A percentile compares a stretch with the other conserved stretches of the same genome.
These are phyloP conservation scores for Acer campestre DNA, from an alignment of 345 rosid genomes.

Conservation along the genomic window DNA sequence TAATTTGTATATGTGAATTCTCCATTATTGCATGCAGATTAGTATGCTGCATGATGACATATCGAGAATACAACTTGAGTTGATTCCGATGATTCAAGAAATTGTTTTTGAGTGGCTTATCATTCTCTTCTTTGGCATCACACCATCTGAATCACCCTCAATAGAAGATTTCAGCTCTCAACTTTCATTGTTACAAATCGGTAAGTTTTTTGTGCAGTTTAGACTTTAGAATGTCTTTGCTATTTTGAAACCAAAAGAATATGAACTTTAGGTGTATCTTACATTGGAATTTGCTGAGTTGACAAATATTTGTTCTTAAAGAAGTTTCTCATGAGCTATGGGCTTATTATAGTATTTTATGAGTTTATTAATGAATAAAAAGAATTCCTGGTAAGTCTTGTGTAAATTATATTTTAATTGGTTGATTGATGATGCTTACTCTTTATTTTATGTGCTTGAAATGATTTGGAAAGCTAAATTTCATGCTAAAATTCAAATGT, in stretches of 20 bases:
- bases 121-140: constrained; percentile 64
- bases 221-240: not conserved
- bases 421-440: not conserved
- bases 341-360: too few relatives aligned
- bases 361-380: too few relatives aligned
- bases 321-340: not conserved
- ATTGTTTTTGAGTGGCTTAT: constrained; percentile 83
- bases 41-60: constrained; percentile 67
- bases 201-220: constrained; percentile 42
- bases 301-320: not conserved
- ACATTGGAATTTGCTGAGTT: not conserved
- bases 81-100: constrained; percentile 90
- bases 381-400: not conserved
- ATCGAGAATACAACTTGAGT: constrained; percentile 73
- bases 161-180: constrained; percentile 87
- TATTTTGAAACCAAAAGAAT: not conserved
- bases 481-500: not conserved
- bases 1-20: not conserved
- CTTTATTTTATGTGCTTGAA: not conserved
- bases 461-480: not conserved
- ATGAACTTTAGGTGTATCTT: not conserved
- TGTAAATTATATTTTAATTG: not conserved
- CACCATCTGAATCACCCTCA: constrained; percentile 73
- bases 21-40: constrained; percentile 48
- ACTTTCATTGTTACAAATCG: constrained; percentile 88